Base-by-base conservation (phyloP, 2,329 filamentous ascomycete genomes). In the Penicillium polonicum region DNA sequence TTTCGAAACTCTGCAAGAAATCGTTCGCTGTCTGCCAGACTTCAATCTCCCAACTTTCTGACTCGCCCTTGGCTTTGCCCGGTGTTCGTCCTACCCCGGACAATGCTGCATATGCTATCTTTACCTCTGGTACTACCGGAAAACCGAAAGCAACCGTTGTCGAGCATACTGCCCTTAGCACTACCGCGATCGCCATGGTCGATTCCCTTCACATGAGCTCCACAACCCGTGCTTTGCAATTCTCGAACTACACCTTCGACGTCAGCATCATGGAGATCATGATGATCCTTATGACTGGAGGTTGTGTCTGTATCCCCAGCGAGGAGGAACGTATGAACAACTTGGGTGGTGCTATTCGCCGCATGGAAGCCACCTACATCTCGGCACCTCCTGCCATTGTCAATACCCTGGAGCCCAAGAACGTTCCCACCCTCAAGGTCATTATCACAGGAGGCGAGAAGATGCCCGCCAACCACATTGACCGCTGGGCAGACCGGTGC, bases 121-220 rank as follows among this genome's bases (percentile, higher is more conserved):
- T 56, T 23, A 56, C 53, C 0, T 82, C 82, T 2, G 82, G 83
- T 0, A 83, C 82, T 0, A 82, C 83, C 1, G 81, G 80, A 48
- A 80, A 79, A 50, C 83, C 84, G 0, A 85, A 85, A 57, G 86
- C 85, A 1, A 82, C 86, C 13, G 83, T 87, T 19, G 83, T 88
- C 59, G 83, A 83, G 8, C 87, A 90, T 64, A 75, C 75, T 0
- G 80, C 84, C 0, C 76, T 88, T 1, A 82, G 83, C 1, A 83
- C 84, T 0, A 78, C 80, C 0, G 80, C 84, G 46, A 65, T 80
- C 3, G 78, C 79, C 0, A 82, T 87, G 64, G 81, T 78, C 0
- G 72, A 78, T 0, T 78, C 79, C 0, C 71, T 87, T 2, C 74
- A 78, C 27, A 72, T 82, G 85, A 50, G 77, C 76, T 48, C 73